phyloP scores from a whole-genome alignment of 495 filamentous ascomycete genomes.

The Parathielavia hyrcaniae region DNA sequence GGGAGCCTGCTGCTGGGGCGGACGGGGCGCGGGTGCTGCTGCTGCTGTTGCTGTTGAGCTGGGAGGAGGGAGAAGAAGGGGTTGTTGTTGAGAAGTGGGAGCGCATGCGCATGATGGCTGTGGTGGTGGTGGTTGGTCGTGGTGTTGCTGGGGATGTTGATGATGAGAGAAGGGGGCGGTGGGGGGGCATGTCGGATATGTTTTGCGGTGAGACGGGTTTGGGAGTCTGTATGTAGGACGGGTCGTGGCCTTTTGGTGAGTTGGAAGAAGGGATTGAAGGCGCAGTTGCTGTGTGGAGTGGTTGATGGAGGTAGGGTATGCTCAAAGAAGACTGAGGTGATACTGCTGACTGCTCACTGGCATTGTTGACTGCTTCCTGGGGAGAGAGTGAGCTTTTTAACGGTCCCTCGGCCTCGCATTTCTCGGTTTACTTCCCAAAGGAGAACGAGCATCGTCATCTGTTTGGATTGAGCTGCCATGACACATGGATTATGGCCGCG shows the following conservation, averaged over 20 bases:
- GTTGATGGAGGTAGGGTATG: not conserved
- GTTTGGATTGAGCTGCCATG: not conserved
- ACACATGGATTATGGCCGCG: not conserved
- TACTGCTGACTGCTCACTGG: not conserved
- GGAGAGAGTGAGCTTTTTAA: not conserved
- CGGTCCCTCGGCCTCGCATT: too few relatives aligned
- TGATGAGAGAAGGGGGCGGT: not conserved
- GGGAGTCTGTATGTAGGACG: not conserved
- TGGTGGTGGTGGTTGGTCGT: not conserved
- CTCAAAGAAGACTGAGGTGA: not conserved
- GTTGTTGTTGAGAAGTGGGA: not conserved
- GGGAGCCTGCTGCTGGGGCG: too few relatives aligned
- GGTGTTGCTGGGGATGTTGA: not conserved
- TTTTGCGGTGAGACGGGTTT: not conserved
- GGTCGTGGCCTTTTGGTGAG: not conserved
- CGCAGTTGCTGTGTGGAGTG: not conserved
- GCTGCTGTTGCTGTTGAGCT: not conserved
- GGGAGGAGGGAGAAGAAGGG: constrained; percentile 1
- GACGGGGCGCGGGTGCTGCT: not conserved
- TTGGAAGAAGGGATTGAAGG: not conserved
- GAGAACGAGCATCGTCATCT: not conserved
- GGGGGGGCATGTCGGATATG: too few relatives aligned
- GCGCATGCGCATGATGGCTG: not conserved
- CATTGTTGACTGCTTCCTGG: not conserved
- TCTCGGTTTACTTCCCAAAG: not conserved